These are phyloP conservation scores for Taphrina deformans DNA, from an alignment of 1,139 yeast species.

Conservation along the genomic window DNA sequence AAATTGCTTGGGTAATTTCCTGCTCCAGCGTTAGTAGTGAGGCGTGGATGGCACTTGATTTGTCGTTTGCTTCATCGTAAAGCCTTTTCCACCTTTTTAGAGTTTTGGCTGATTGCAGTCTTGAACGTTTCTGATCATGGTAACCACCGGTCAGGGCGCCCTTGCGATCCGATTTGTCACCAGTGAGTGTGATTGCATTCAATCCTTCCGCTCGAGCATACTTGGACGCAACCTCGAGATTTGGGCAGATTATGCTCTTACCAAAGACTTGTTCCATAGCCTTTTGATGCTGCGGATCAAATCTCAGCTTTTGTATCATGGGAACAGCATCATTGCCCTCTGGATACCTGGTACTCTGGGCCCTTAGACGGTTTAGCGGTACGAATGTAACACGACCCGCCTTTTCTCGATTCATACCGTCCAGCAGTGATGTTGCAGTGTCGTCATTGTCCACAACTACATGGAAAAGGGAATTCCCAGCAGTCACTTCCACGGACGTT, in stretches of 20 bases:
- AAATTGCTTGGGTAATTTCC: slow-evolving; percentile 52
- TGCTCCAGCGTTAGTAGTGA: slow-evolving; percentile 50
- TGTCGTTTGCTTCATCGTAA: slow-evolving; percentile 48
- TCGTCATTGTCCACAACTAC: slow-evolving; percentile 85
- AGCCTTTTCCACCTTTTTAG: slow-evolving; percentile 58
- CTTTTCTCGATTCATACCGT: slow-evolving; percentile 67
- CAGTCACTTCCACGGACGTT: slow-evolving; percentile 82
- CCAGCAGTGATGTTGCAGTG: slow-evolving; percentile 77
- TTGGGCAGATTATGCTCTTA: slow-evolving; percentile 71
- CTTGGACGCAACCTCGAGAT: slow-evolving; percentile 67
- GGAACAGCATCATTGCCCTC: slow-evolving; percentile 62
- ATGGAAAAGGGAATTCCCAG: slow-evolving; percentile 82
- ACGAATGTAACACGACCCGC: slow-evolving; percentile 87
- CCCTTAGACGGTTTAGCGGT: slow-evolving; percentile 72
- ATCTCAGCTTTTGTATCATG: slow-evolving; percentile 68
- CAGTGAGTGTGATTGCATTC: slow-evolving; percentile 83
- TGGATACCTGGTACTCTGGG: slow-evolving; percentile 52
- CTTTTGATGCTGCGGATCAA: slow-evolving; percentile 54
- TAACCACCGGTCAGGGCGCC: slow-evolving; percentile 93
- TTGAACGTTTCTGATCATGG: slow-evolving; percentile 64
- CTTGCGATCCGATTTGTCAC: slow-evolving; percentile 78
- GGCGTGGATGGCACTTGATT: slow-evolving; percentile 48
- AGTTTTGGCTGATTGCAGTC: slow-evolving; percentile 66
- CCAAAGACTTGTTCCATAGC: slow-evolving; percentile 83
- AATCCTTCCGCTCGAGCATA: slow-evolving; percentile 63